Percentiles rank a stretch among this genome's conserved stretches.
These are phyloP conservation scores for Tetraselmis striata DNA, from an alignment of 139 green algal genomes.

Conservation along the genomic window DNA sequence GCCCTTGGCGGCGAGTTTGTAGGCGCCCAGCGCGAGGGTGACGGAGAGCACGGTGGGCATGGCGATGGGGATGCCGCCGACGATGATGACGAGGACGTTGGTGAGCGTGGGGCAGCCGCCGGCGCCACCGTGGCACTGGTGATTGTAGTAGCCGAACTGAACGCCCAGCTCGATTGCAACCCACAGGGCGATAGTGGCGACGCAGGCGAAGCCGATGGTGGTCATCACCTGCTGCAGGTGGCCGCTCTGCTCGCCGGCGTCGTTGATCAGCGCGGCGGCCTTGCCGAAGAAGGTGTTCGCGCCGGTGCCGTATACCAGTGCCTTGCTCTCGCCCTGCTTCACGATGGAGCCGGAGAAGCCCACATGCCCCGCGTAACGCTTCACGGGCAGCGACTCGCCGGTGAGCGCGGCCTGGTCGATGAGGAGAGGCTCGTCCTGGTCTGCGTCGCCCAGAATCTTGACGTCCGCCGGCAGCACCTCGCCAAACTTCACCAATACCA, in stretches of 20 bases:
- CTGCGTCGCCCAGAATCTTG: slow-evolving; percentile 64
- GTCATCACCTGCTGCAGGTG: slow-evolving; percentile 75
- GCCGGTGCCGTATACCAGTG: slow-evolving; percentile 57
- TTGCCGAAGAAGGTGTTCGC: slow-evolving; percentile 81
- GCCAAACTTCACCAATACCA: slow-evolving; percentile 69
- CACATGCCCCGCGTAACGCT: slow-evolving; percentile 73
- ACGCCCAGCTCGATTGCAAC: slow-evolving; percentile 66
- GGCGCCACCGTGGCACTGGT: slow-evolving; percentile 48
- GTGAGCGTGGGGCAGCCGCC: too few relatives aligned
- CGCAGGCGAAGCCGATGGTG: slow-evolving; percentile 70
- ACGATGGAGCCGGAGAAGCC: slow-evolving; percentile 73
- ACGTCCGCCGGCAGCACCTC: too few relatives aligned
- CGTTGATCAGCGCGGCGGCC: slow-evolving; percentile 68
- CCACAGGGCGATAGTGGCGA: slow-evolving; percentile 77
- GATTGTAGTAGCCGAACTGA: slow-evolving; percentile 62
- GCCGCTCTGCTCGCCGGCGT: slow-evolving; percentile 46
- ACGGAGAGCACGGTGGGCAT: slow-evolving; percentile 73
- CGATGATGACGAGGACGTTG: slow-evolving; percentile 19
- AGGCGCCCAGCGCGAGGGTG: slow-evolving; percentile 71
- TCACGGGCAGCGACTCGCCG: too few relatives aligned
- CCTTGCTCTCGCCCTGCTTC: slow-evolving; percentile 58
- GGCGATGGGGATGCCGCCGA: slow-evolving; percentile 67
- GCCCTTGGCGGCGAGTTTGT: slow-evolving; percentile 49
- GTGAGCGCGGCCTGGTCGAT: slow-evolving; percentile 80
- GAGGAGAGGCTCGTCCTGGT: slow-evolving; percentile 37